These are phyloP conservation scores for Heliocybe sulcata DNA, from an alignment of 1,284 basidiomycete species.

Conservation along the genomic window DNA sequence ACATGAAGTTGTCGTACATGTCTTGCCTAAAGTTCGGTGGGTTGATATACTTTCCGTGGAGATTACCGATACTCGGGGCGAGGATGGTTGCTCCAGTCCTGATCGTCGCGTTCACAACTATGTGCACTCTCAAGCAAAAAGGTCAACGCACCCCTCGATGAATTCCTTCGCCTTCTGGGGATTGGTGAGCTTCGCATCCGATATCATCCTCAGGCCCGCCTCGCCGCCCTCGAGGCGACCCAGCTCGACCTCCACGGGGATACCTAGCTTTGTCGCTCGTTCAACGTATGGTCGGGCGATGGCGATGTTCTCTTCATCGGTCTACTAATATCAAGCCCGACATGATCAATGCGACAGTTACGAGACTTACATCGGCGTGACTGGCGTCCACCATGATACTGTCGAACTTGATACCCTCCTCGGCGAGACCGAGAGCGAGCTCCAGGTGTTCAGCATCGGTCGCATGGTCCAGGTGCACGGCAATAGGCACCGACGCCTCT, in stretches of 20 bases:
- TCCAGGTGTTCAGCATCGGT: conserved; percentile 40
- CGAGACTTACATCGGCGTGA: conserved; percentile 31
- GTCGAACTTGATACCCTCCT: conserved; percentile 39
- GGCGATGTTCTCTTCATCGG: conserved; percentile 41
- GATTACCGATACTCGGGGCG: conserved; percentile 41
- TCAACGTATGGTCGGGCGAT: conserved; percentile 38
- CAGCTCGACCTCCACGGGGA: conserved; percentile 42
- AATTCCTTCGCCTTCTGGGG: conserved; percentile 35
- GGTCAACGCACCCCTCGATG: conserved; percentile 27
- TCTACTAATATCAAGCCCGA: conserved; percentile 18
- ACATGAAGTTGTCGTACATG: conserved; percentile 23
- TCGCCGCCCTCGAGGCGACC: conserved; percentile 46
- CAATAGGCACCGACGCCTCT: conserved; percentile 38
- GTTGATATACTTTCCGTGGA: conserved; percentile 38
- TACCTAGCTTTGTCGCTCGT: conserved; percentile 30
- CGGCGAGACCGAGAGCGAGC: conserved; percentile 36
- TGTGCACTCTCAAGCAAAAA: neutral
- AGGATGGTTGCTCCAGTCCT: conserved; percentile 39
- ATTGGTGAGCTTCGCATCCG: conserved; percentile 39
- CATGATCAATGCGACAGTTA: neutral
- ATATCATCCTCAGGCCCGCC: conserved; percentile 38
- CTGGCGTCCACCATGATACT: conserved; percentile 47
- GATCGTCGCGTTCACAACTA: neutral
- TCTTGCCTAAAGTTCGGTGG: conserved; percentile 39
- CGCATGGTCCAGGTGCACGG: conserved; percentile 43